These are phyloP conservation scores for Entomortierella lignicola DNA, from an alignment of 192 early-diverging fungal genomes.

Conservation along the genomic window DNA sequence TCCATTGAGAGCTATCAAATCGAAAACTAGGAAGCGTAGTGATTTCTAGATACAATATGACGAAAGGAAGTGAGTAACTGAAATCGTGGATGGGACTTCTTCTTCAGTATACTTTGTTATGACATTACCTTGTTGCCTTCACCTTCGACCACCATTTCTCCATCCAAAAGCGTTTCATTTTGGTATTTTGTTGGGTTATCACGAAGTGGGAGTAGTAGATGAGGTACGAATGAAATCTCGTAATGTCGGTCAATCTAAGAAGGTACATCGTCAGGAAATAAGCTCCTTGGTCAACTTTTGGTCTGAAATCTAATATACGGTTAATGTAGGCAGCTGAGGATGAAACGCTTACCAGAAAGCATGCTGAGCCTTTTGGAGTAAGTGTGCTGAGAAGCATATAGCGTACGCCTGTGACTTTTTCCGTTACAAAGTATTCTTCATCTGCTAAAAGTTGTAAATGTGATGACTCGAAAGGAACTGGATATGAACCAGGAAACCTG, in stretches of 20 bases:
- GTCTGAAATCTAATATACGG: too few relatives aligned
- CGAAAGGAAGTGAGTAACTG: neutral
- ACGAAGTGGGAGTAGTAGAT: conserved; percentile 66
- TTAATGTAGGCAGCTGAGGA: neutral
- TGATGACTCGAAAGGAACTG: conserved; percentile 61
- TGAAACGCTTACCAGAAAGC: conserved; percentile 61
- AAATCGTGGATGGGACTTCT: too few relatives aligned
- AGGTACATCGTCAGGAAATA: neutral
- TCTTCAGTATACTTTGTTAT: neutral
- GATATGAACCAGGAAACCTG: conserved; percentile 74
- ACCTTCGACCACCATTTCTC: conserved; percentile 76
- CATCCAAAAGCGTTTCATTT: conserved; percentile 79
- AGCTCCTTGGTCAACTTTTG: neutral
- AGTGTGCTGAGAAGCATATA: conserved; percentile 60
- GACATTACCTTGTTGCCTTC: conserved; percentile 60
- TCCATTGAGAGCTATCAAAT: conserved; percentile 73
- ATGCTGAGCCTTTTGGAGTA: conserved; percentile 66
- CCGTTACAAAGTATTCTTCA: conserved; percentile 74
- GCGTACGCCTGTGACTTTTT: conserved; percentile 64
- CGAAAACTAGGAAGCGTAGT: conserved; percentile 69
- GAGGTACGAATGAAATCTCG: conserved; percentile 68
- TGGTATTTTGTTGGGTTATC: conserved; percentile 62
- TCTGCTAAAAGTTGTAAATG: conserved; percentile 59
- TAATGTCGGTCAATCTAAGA: conserved; percentile 77
- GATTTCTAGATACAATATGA: conserved; percentile 42